A percentile compares a stretch with the other conserved stretches of the same genome.
Evolutionary conservation across 176 grass and related monocot genomes (phyloP).

Genomic region (Lolium multiflorum): DNA sequence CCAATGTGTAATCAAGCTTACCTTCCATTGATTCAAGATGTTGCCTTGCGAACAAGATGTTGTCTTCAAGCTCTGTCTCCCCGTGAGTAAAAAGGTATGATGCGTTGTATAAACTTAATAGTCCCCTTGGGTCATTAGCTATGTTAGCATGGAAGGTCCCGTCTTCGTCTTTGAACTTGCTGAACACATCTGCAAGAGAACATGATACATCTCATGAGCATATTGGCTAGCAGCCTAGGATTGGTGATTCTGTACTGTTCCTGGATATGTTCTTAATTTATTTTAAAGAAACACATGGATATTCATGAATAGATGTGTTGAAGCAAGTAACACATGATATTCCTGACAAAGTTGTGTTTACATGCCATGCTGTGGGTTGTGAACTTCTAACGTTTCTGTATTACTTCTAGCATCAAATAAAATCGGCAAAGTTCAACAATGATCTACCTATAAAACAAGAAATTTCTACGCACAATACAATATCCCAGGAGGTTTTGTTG

Average conservation of each 20-base stretch:
- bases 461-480: not conserved
- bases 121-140: slow-evolving; percentile 40
- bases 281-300: not conserved
- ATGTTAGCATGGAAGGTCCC: not conserved
- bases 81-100: slow-evolving; percentile 37
- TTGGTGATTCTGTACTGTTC: not conserved
- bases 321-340: not conserved
- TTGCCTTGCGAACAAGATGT: slow-evolving; percentile 5
- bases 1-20: slow-evolving; percentile 13
- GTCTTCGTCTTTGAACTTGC: slow-evolving; percentile 34
- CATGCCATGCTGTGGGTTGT: not conserved
- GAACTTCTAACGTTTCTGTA: not conserved
- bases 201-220: not conserved
- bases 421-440: not conserved
- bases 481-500: not conserved
- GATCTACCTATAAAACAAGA: not conserved
- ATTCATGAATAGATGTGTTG: not conserved
- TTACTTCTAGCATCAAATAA: not conserved
- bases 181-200: slow-evolving; percentile 38
- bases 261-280: too few relatives aligned
- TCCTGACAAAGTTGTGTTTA: not conserved
- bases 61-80: slow-evolving; percentile 37
- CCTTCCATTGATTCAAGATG: slow-evolving; percentile 29
- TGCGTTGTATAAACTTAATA: slow-evolving; percentile 49
- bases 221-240: not conserved